phyloP scores from a whole-genome alignment of 495 filamentous ascomycete species.

The Hypoxylon rickii region DNA sequence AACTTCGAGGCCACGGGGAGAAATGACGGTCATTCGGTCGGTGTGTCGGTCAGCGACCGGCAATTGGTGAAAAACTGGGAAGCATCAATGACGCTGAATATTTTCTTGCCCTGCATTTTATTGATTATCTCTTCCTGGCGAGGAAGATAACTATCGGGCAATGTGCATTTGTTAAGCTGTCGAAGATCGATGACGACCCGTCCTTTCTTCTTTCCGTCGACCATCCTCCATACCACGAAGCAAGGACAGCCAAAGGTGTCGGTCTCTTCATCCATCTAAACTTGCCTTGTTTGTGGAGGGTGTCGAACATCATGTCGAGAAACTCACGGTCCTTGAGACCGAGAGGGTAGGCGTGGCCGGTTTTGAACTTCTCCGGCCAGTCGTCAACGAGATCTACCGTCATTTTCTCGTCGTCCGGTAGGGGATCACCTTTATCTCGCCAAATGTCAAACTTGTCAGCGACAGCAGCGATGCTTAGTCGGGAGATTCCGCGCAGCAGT shows the following conservation, averaged over 20 bases:
- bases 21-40: too few species aligned
- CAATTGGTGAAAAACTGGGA: slow-evolving; percentile 5
- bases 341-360: background rate
- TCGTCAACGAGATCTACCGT: background rate
- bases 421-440: background rate
- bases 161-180: background rate
- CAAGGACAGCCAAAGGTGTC: background rate
- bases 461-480: background rate
- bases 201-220: background rate
- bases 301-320: background rate
- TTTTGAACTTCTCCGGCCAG: background rate
- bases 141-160: background rate
- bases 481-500: background rate
- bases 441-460: background rate
- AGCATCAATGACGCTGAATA: background rate
- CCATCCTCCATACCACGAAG: background rate
- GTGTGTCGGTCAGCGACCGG: too few species aligned
- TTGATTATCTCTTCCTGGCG: background rate
- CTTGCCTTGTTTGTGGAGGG: background rate
- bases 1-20: too few species aligned
- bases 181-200: background rate
- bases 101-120: background rate
- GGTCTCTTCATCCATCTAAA: background rate
- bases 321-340: background rate
- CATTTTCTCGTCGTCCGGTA: background rate